phyloP scores from a whole-genome alignment of 2,329 filamentous ascomycete genomes.

The Pseudogymnoascus sp. region DNA sequence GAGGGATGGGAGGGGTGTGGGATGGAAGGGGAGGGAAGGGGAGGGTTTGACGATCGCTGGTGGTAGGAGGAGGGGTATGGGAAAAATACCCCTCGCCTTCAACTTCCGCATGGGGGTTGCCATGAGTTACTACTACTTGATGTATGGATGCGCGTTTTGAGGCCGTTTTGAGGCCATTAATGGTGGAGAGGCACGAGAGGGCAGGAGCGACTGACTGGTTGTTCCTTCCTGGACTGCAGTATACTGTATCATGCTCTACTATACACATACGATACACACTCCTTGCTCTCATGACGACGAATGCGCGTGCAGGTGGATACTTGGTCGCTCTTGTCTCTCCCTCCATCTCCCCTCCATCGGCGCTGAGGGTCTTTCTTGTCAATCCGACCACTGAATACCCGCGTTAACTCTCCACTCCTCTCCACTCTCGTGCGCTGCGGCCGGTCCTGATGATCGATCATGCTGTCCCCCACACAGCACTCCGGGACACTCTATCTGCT shows the following conservation, averaged over 20 bases:
- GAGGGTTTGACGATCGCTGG: not conserved
- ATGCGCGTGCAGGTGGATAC: not conserved
- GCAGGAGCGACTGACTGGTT: not conserved
- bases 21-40: not conserved
- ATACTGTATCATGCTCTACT: not conserved
- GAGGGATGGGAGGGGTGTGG: not conserved
- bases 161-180: not conserved
- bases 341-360: not conserved
- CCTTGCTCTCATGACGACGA: not conserved
- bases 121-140: not conserved
- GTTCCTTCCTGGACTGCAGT: not conserved
- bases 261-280: not conserved
- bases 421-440: not conserved
- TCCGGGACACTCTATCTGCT: not conserved
- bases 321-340: not conserved
- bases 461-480: not conserved
- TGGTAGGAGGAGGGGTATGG: not conserved
- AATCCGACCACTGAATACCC: not conserved
- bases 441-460: not conserved
- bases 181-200: not conserved
- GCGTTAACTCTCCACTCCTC: not conserved
- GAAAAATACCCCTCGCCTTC: not conserved
- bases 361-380: not conserved
- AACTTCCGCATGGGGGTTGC: not conserved
- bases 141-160: not conserved